A percentile compares a stretch with the other conserved stretches of the same genome.
Evolutionary conservation across 305 asterid genomes (phyloP).

Genomic region (Solanum chacoense): DNA sequence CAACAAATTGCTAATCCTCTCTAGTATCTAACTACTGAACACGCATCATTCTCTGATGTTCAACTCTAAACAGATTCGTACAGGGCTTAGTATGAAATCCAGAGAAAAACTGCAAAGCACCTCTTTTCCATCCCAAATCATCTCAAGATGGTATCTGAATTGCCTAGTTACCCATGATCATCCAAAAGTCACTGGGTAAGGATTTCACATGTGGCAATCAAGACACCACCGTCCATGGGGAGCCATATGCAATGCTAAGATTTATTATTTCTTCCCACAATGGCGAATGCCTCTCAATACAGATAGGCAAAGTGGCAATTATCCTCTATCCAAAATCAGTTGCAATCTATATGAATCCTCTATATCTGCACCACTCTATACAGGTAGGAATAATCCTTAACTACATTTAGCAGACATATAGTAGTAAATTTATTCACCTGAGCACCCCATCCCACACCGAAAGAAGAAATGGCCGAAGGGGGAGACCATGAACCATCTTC

Average conservation of each 20-base stretch:
- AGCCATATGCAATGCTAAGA: background rate
- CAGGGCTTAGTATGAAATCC: background rate
- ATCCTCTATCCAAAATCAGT: no score
- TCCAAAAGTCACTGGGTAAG: background rate
- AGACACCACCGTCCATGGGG: background rate
- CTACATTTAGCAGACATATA: background rate
- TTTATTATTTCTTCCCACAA: background rate
- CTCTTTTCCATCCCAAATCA: background rate
- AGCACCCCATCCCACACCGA: slow-evolving; percentile 98
- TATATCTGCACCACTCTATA: background rate
- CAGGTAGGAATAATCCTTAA: background rate
- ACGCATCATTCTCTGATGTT: background rate
- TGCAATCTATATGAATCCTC: background rate
- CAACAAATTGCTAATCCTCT: background rate
- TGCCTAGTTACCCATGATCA: background rate
- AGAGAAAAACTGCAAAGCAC: background rate
- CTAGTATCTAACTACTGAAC: background rate
- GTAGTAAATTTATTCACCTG: slow-evolving; percentile 43
- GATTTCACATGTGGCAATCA: background rate
- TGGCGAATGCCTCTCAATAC: background rate
- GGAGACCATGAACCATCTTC: slow-evolving; percentile 99
- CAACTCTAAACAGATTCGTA: background rate
- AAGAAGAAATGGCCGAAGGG: slow-evolving; percentile 87
- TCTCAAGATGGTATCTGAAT: background rate
- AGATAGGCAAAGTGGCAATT: no score